These are phyloP conservation scores for Cyamopsis tetragonoloba DNA, from an alignment of 306 rosid genomes.

Conservation along the genomic window DNA sequence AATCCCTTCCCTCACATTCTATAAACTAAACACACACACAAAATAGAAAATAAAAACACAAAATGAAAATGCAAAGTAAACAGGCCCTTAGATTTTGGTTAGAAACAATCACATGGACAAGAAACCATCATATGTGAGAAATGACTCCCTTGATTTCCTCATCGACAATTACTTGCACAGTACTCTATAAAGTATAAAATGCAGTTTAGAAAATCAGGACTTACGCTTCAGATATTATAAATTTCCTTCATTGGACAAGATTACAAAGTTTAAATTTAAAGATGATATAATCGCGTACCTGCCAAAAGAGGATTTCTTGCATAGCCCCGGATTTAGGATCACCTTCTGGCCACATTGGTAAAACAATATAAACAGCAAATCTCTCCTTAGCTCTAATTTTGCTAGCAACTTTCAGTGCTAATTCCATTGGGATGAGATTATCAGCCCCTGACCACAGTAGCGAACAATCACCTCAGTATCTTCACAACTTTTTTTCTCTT, in stretches of 20 bases:
- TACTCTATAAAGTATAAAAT: constrained; percentile 16
- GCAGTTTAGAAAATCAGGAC: neutral
- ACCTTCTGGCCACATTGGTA: constrained; percentile 99
- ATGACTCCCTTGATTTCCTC: constrained; percentile 6
- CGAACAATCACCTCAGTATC: constrained; percentile 7
- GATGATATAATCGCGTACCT: constrained; percentile 48
- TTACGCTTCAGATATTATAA: neutral
- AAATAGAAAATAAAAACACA: too few relatives aligned
- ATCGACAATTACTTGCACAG: neutral
- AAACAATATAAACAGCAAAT: constrained; percentile 73
- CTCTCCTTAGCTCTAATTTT: constrained; percentile 86
- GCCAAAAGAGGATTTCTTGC: constrained; percentile 99
- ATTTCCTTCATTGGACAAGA: constrained; percentile 13
- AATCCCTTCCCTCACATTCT: too few relatives aligned
- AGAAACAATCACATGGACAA: neutral
- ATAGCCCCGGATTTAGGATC: constrained; percentile 68
- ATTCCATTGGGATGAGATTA: constrained; percentile 92
- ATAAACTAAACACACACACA: too few relatives aligned
- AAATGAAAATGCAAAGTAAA: too few relatives aligned
- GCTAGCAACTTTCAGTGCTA: constrained; percentile 83
- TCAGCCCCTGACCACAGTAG: constrained; percentile 74
- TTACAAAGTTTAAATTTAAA: constrained; percentile 16
- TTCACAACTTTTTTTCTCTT: neutral
- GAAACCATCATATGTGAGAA: constrained; percentile 24
- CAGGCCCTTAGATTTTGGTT: neutral